Evolutionary conservation across 1,284 basidiomycete species (phyloP).

Genomic region (Malassezia vespertilionis): DNA sequence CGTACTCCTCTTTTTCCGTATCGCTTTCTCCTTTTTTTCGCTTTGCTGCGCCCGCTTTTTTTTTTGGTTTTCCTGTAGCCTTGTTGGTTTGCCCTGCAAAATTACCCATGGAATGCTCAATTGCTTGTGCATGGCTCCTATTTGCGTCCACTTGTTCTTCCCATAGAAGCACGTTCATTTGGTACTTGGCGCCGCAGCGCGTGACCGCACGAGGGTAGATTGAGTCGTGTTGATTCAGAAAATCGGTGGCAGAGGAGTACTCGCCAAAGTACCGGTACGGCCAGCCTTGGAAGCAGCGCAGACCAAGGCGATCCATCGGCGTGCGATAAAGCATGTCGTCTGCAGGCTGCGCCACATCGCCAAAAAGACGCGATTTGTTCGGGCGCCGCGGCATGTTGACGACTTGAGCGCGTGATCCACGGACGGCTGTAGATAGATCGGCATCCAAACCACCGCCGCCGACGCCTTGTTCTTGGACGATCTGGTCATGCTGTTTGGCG

Average conservation of each 20-base stretch:
- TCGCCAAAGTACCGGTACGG: slow-evolving; percentile 90
- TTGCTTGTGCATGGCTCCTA: too few relatives aligned
- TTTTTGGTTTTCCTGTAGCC: background rate
- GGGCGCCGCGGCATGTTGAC: slow-evolving; percentile 19
- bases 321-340: slow-evolving; percentile 13
- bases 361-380: slow-evolving; percentile 7
- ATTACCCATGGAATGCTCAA: background rate
- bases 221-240: slow-evolving; percentile 74
- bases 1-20: slow-evolving; percentile 18
- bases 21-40: slow-evolving; percentile 16
- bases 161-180: slow-evolving; percentile 52
- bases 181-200: slow-evolving; percentile 73
- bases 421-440: background rate
- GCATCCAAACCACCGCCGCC: slow-evolving; percentile 19
- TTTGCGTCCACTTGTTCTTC: slow-evolving; percentile 28
- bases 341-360: slow-evolving; percentile 21
- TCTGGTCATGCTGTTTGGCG: slow-evolving; percentile 60
- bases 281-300: slow-evolving; percentile 76
- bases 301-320: slow-evolving; percentile 49
- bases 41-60: background rate
- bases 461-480: slow-evolving; percentile 16
- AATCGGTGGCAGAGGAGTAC: slow-evolving; percentile 62
- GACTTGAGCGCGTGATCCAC: background rate
- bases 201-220: slow-evolving; percentile 85
- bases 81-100: background rate